phyloP scores from a whole-genome alignment of 805 yeast species.

The Ogataea polymorpha region DNA sequence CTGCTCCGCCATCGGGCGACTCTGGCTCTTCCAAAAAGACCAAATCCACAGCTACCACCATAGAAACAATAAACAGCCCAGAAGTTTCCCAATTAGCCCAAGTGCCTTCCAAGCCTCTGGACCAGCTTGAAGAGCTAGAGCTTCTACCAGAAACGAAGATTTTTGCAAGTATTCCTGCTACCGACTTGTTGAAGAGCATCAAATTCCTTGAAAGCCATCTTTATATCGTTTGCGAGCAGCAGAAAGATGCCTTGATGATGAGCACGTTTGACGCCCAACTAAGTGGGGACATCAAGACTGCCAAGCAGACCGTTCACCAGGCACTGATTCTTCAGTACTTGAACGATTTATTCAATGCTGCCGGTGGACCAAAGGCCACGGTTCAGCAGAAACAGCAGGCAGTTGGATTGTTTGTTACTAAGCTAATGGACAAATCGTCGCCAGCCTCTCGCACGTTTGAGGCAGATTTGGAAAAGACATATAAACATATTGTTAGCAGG shows the following conservation, averaged over 20 bases:
- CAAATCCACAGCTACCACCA: conserved; percentile 25
- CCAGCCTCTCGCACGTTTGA: conserved; percentile 70
- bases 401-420: conserved; percentile 64
- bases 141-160: conserved; percentile 61
- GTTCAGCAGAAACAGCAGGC: conserved; percentile 33
- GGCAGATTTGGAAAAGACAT: conserved; percentile 72
- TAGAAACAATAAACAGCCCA: conserved; percentile 32
- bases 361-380: conserved; percentile 21
- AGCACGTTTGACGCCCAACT: conserved; percentile 84
- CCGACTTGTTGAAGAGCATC: conserved; percentile 48
- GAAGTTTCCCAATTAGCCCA: conserved; percentile 5
- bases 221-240: conserved; percentile 71
- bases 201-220: conserved; percentile 56
- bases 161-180: conserved; percentile 56
- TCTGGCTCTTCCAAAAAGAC: conserved; percentile 13
- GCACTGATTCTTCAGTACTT: conserved; percentile 73
- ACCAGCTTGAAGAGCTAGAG: conserved; percentile 46
- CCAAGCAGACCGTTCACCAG: conserved; percentile 73
- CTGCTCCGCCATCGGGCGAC: conserved; percentile 21
- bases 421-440: conserved; percentile 47
- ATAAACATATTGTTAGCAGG: conserved; percentile 69
- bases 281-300: conserved; percentile 48
- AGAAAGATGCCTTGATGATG: conserved; percentile 91
- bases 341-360: conserved; percentile 30
- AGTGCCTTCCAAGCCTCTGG: conserved; percentile 32